Conservation (phyloP, 345 rosid species). For the Lepidium africanum region DNA sequence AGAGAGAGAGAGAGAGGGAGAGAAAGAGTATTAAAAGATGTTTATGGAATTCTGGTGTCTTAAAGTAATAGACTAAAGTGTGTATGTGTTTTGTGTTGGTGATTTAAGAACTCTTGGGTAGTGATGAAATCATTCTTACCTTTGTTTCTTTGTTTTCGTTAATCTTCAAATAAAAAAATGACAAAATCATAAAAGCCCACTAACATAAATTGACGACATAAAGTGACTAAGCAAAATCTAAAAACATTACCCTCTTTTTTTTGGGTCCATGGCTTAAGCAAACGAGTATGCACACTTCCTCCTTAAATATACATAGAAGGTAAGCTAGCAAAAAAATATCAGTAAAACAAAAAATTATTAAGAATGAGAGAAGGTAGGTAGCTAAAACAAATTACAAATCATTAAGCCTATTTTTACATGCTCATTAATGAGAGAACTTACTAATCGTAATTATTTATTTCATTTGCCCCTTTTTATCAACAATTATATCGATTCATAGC, state of each 20-base stretch:
- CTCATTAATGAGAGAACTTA: background rate
- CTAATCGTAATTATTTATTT: background rate
- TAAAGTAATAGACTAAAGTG: conserved; percentile 17
- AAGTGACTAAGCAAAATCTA: conserved; percentile 24
- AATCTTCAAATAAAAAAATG: background rate
- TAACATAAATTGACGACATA: conserved; percentile 15
- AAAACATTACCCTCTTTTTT: conserved; percentile 7
- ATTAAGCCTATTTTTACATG: background rate
- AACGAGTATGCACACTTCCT: background rate
- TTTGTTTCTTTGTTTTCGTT: background rate
- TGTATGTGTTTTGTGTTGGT: conserved; percentile 13
- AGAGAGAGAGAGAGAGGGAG: background rate
- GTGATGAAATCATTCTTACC: conserved; percentile 26
- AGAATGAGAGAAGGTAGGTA: too few species aligned
- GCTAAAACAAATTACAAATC: background rate
- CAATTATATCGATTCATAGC: too few species aligned
- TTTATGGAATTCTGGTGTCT: conserved; percentile 22
- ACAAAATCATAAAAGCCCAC: conserved; percentile 24
- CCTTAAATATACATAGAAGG: background rate
- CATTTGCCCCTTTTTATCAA: too few species aligned
- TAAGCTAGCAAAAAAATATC: too few species aligned
- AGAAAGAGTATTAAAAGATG: background rate
- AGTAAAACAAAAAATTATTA: too few species aligned
- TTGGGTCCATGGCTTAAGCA: background rate
- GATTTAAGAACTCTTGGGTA: conserved; percentile 16